Conservation (phyloP, 2,329 filamentous ascomycete species). For the Hymenoscyphus linearis region DNA sequence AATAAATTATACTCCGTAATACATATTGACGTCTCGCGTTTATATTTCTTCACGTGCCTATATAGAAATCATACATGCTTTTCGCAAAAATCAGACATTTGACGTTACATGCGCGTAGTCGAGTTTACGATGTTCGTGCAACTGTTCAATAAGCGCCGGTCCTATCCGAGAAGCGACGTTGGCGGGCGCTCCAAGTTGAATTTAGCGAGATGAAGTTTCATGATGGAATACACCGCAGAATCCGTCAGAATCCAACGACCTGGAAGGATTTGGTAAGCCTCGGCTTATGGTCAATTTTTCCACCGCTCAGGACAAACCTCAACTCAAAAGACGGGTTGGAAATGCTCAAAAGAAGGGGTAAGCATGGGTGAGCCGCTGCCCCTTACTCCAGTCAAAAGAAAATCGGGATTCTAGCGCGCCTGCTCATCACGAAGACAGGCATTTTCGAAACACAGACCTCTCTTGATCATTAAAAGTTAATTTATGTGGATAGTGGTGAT, state of each 20-base stretch:
- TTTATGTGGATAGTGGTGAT: constrained; percentile 7
- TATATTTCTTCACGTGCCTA: no score
- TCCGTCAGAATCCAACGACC: not conserved
- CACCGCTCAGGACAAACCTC: not conserved
- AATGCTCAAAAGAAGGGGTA: not conserved
- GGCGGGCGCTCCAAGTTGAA: not conserved
- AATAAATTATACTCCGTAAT: not conserved
- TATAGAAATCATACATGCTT: no score
- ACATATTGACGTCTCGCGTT: no score
- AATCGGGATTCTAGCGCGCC: not conserved
- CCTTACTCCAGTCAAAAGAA: not conserved
- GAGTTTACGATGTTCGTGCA: not conserved
- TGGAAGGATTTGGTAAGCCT: not conserved
- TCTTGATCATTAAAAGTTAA: not conserved
- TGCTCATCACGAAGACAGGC: not conserved
- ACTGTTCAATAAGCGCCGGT: constrained; percentile 4
- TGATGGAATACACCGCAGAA: not conserved
- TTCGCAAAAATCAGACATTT: no score
- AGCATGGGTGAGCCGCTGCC: no score
- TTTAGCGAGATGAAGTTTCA: not conserved
- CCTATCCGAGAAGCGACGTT: constrained; percentile 1
- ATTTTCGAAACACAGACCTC: not conserved
- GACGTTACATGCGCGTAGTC: not conserved
- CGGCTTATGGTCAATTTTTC: not conserved
- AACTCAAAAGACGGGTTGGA: not conserved